A percentile compares a stretch with the other conserved stretches of the same genome.
phyloP scores from a whole-genome alignment of 148 eudicot species.

The Rhododendron simsii region DNA sequence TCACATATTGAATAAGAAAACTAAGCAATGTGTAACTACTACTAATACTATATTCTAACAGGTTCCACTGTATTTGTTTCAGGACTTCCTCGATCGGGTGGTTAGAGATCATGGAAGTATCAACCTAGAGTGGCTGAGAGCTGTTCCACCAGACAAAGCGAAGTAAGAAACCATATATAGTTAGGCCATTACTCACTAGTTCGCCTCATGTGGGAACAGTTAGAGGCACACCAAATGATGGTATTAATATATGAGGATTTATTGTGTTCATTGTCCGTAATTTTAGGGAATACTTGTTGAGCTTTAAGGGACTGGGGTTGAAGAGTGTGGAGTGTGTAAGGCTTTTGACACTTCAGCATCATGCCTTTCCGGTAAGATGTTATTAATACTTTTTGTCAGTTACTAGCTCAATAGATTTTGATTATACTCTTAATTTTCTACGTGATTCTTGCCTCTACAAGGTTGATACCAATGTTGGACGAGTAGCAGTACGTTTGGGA shows the following conservation, averaged over 20 bases:
- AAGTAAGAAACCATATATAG: slow-evolving; percentile 46
- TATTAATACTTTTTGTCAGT: background rate
- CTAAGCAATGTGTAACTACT: too few species aligned
- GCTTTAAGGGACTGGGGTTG: slow-evolving; percentile 85
- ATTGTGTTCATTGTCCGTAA: background rate
- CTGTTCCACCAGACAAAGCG: slow-evolving; percentile 89
- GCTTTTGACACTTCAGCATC: slow-evolving; percentile 94
- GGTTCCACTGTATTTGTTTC: slow-evolving; percentile 3
- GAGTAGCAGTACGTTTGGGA: slow-evolving; percentile 92
- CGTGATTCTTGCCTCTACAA: slow-evolving; percentile 16
- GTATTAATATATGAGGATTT: background rate
- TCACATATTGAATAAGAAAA: too few species aligned
- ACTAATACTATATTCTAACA: too few species aligned
- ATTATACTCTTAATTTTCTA: background rate
- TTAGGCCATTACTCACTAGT: background rate
- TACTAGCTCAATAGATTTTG: background rate
- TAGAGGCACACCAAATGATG: background rate
- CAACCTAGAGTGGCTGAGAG: slow-evolving; percentile 92
- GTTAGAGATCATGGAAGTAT: slow-evolving; percentile 78
- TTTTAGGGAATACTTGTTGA: slow-evolving; percentile 80
- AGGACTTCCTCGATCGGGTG: slow-evolving; percentile 76
- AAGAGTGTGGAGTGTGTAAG: slow-evolving; percentile 97
- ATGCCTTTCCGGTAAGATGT: slow-evolving; percentile 86
- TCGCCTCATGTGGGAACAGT: background rate
- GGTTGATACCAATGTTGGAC: slow-evolving; percentile 98